These are phyloP conservation scores for Phytophthora europaea DNA, from an alignment of 352 stramenopile genomes.

Conservation along the genomic window DNA sequence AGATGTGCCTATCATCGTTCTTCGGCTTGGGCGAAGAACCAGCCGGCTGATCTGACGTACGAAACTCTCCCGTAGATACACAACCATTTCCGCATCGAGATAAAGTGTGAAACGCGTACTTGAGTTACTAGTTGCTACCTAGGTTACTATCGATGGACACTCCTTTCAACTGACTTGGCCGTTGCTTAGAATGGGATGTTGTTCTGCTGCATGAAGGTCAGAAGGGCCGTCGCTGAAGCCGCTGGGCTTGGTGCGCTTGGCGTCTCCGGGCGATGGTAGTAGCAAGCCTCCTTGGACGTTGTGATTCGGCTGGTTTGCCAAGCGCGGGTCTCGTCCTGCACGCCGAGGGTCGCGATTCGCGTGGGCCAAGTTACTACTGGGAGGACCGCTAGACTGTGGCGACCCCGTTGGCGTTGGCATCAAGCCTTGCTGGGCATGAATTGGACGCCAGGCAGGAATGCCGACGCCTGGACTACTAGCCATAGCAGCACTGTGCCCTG, in stretches of 20 bases:
- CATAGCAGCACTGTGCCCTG: constrained; percentile 40
- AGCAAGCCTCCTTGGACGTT: constrained; percentile 31
- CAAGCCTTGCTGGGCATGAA: constrained; percentile 38
- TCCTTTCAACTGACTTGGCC: constrained; percentile 5
- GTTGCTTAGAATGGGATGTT: constrained; percentile 60
- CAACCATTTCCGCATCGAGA: too few species aligned
- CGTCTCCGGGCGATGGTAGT: constrained; percentile 27
- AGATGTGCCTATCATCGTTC: too few species aligned
- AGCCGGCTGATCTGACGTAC: too few species aligned
- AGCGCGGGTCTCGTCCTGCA: constrained; percentile 64
- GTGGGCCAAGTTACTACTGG: constrained; percentile 40
- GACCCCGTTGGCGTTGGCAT: constrained; percentile 38
- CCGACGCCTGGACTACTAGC: constrained; percentile 28
- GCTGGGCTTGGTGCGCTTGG: constrained; percentile 40
- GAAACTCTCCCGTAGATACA: too few species aligned
- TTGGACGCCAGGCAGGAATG: constrained; percentile 33
- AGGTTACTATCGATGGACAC: too few species aligned
- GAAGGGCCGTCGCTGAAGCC: constrained; percentile 35
- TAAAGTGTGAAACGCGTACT: too few species aligned
- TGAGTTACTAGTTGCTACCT: too few species aligned
- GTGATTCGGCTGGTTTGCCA: constrained; percentile 52
- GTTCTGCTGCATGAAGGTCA: constrained; percentile 88
- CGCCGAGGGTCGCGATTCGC: constrained; percentile 64
- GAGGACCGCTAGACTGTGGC: constrained; percentile 31
- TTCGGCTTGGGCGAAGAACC: too few species aligned